Evolutionary conservation across 805 yeast genomes (phyloP).

Genomic region (Saturnispora silvae): DNA sequence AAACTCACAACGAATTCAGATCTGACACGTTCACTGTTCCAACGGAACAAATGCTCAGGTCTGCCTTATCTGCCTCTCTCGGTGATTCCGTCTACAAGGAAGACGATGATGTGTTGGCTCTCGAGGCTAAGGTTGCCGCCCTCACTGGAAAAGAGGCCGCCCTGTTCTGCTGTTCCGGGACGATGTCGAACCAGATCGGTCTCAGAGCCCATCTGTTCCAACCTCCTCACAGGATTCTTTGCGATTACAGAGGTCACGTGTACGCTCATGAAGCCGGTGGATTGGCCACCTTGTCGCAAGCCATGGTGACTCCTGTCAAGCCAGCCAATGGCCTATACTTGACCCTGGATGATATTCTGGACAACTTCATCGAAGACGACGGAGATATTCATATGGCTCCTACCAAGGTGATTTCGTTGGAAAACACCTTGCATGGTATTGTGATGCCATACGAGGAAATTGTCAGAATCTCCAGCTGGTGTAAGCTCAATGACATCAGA

Average conservation of each 20-base stretch:
- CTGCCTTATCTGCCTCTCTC: conserved; percentile 44
- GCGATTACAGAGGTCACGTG: conserved; percentile 82
- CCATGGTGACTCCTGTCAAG: conserved; percentile 76
- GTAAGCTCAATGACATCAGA: conserved; percentile 43
- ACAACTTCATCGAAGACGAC: conserved; percentile 54
- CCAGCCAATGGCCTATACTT: conserved; percentile 70
- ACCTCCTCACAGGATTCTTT: conserved; percentile 78
- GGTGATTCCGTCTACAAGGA: conserved; percentile 91
- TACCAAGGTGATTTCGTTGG: conserved; percentile 72
- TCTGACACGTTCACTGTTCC: conserved; percentile 92
- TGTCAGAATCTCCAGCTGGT: conserved; percentile 57
- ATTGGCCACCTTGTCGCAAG: conserved; percentile 76
- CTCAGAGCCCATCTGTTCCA: conserved; percentile 63
- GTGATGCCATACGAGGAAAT: conserved; percentile 75
- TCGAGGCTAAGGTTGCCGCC: conserved; percentile 55
- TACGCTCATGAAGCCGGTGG: conserved; percentile 87
- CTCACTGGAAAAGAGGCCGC: conserved; percentile 76
- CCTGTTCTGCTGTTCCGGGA: conserved; percentile 78
- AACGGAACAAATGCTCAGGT: conserved; percentile 56
- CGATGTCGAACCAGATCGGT: conserved; percentile 82
- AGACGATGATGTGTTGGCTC: conserved; percentile 54
- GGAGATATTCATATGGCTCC: conserved; percentile 87
- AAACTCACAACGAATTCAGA: conserved; percentile 39
- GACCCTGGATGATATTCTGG: conserved; percentile 69
- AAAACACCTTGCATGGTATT: conserved; percentile 81